Evolutionary conservation across 768 basidiomycete genomes (phyloP), one percentile per base, ranked within the genome.

Genomic region (Xerocomellus intermedius): DNA sequence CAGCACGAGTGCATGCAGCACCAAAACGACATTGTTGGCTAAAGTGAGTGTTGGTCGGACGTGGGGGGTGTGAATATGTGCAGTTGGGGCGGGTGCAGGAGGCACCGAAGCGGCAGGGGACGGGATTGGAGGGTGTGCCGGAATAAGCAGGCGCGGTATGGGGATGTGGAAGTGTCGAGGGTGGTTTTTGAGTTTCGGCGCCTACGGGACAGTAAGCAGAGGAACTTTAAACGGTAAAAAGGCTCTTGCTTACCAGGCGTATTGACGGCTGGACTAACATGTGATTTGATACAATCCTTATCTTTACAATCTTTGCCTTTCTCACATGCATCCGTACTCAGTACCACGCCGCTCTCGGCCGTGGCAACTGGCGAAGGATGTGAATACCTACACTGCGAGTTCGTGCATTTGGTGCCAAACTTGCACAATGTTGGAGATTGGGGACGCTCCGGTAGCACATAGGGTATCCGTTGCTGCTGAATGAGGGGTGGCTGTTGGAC

Each of bases 321-420:
- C 64, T 94, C 91, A 71, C 97, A 99, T 19, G 92, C 78, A 54
- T 98, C 96, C 54, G 91, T 94, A 63, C 91, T 96, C 52, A 99
- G 78, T 2, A 98, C 97, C 58, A 99, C 82, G 9, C 95, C 97
- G 64, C 90, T 94, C 74, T 96, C 94, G 32, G 89, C 80, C 17
- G 96, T 97, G 7, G 97, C 95, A 4, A 94, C 92, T n/a, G 97
- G 97, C 9, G 91, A 94, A 5, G 97, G 95, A 70, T 99, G 97
- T 9, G 93, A 92, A 71, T 85, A 98, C 17, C 89, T 80, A 71
- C 97, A 99, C 43, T 86, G 79, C 0, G 89, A 79, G 69, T 98
- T 96, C 46, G 87, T 89, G 73, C 97, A 99, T 61, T 94, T 96
- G 22, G 87, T 78, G 12, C 82, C 85, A 60, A 90, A 98, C 74